Percentiles rank a stretch among this genome's conserved stretches.
Conservation (phyloP, 2,329 filamentous ascomycete genomes). For the Aspergillus ochraceoroseus region DNA sequence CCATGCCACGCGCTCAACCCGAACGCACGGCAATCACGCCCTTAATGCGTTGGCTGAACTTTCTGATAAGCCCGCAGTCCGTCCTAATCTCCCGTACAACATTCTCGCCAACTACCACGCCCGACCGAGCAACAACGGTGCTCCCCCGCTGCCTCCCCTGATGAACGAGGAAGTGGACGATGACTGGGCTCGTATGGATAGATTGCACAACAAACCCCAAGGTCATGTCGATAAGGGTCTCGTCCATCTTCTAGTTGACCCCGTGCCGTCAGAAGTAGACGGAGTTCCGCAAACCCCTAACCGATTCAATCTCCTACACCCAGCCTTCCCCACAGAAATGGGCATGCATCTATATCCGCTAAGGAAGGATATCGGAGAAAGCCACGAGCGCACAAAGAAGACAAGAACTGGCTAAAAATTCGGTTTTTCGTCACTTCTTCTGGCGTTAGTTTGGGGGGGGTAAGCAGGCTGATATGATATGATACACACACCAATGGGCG, state of each 20-base stretch:
- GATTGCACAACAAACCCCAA: conserved; percentile 35
- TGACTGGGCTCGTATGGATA: conserved; percentile 41
- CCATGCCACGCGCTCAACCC: conserved; percentile 52
- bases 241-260: conserved; percentile 39
- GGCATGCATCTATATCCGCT: conserved; percentile 43
- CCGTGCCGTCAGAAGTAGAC: conserved; percentile 27
- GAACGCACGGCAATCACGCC: conserved; percentile 50
- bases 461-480: neutral
- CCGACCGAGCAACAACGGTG: conserved; percentile 40
- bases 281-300: conserved; percentile 33
- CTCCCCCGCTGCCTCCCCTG: conserved; percentile 41
- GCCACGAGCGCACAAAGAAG: conserved; percentile 19
- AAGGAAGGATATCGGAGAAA: conserved; percentile 12
- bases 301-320: conserved; percentile 40
- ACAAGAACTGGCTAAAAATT: conserved; percentile 9
- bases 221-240: conserved; percentile 43
- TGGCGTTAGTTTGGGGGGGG: conserved; percentile 9
- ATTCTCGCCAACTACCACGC: conserved; percentile 45
- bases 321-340: conserved; percentile 43
- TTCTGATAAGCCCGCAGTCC: conserved; percentile 47
- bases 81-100: conserved; percentile 45
- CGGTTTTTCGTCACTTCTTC: neutral
- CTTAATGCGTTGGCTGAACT: conserved; percentile 55
- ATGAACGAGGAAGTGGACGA: conserved; percentile 48
- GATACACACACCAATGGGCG: conserved; percentile 8